Base-by-base conservation (phyloP, 73 alveolate genomes). In the Paraurostyla sp. region DNA sequence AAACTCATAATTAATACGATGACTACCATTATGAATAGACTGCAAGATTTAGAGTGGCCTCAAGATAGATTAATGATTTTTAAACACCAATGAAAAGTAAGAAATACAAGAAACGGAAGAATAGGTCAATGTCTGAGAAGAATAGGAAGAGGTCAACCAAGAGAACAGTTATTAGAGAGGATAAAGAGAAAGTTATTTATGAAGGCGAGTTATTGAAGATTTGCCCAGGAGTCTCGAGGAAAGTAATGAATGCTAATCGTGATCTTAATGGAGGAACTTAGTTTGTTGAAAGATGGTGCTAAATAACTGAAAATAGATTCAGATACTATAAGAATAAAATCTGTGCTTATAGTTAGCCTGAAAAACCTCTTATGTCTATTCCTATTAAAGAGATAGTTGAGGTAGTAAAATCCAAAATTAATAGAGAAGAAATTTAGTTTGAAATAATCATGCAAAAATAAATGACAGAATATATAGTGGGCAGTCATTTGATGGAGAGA, bases 251-350 rank as follows among this genome's bases (percentile, higher is more conserved):
- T 16, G 49, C 45, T 27, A 3, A 27, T 27, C 22, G 49, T 13
- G 71, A 54, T n/a, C 6, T 15, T 7, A 54, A 54, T n/a, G 32
- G 32, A n/a, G 32, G 11, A 6, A 54, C 30, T 13, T 36, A 38
- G 13, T 69, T 36, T 69, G 84, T 69, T 69, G 84, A 38, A 46
- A 73, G 87, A 33, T 73, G 68, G 68, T 20, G 43, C 29, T 27
- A 73, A 73, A 27, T 73, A 25, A 73, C 87, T 16, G 71, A 73
- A 30, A 73, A 73, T 50, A 73, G 46, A 13, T 50, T 73, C 71
- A 73, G 87, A 50, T 73, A 73, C 41, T 73, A 43, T 45, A 73
- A 73, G 56, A 73, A 38, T 38, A n/a, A 73, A 27, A 73, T 73
- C 11, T n/a, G 38, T 43, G 87, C 87, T 23, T 73, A 73, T 45